Base-by-base conservation (phyloP, 2,329 filamentous ascomycete species). In the Neonectria coccinea region DNA sequence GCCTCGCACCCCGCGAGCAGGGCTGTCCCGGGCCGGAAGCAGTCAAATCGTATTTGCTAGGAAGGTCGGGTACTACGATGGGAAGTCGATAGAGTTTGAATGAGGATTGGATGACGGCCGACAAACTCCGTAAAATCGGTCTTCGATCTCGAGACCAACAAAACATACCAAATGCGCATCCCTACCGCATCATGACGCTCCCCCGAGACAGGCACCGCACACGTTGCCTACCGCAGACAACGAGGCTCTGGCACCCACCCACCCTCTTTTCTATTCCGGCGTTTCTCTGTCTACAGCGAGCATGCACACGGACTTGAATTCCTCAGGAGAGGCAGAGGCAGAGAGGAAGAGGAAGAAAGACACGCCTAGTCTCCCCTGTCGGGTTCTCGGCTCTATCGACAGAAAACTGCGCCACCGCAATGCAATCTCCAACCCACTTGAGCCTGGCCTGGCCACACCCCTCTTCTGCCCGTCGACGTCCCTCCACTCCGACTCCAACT, bases 361-460 rank as follows among this genome's bases (percentile, higher is more conserved):
- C 54, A 53, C 47, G 29, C 58, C 55, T 33, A 25, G 20, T 54
- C 12, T 50, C 47, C 47, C 61, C 56, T 55, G 58, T 57, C 58
- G 39, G 50, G 25, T 29, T 58, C 56, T 68, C 42, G 56, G 57
- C 54, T 68, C 57, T 64, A 31, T 39, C n/a, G 18, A 60, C 31
- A 54, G 20, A 25, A 53, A 11, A 27, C 54, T 63, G 60, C 60
- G 60, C 60, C 60, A 63, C 60, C 54, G 60, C 51, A 64, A 60
- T 54, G 57, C 56, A 65, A 70, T 69, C 66, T 67, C 65, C 54
- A 62, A 52, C 51, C 62, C 56, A 52, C 57, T 42, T 44, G 57
- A 52, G 55, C 42, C 18, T 16, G 44, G 36, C 36, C 25, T 16
- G 44, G 36, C 36, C 33, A 31, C 31, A 16, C 36, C 41, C 59